phyloP scores from a whole-genome alignment of 768 basidiomycete species.

The Boletus tylopilopsis region DNA sequence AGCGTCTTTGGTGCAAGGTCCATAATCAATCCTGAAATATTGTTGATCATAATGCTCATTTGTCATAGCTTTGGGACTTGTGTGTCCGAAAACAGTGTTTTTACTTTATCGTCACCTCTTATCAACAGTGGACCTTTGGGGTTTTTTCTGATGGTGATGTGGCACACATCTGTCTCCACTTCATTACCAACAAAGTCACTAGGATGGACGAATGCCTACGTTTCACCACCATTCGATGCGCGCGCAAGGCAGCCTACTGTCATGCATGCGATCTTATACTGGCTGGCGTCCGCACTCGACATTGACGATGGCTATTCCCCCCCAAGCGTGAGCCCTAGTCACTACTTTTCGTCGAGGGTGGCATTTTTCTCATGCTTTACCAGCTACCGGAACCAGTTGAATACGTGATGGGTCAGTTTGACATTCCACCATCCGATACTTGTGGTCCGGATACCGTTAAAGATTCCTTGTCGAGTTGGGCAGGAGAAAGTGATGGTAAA shows the following conservation, averaged over 20 bases:
- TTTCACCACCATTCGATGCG: conserved; percentile 43
- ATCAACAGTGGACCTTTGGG: conserved; percentile 60
- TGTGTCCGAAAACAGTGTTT: conserved; percentile 46
- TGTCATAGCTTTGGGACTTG: conserved; percentile 44
- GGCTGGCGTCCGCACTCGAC: conserved; percentile 50
- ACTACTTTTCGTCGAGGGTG: neutral
- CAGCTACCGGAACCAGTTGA: conserved; percentile 31
- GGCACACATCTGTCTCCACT: neutral
- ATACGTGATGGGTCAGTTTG: conserved; percentile 30
- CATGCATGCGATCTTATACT: conserved; percentile 50
- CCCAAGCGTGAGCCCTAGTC: conserved; percentile 20
- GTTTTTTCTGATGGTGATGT: conserved; percentile 51
- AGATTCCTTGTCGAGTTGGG: conserved; percentile 32
- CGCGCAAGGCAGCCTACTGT: conserved; percentile 45
- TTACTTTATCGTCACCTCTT: conserved; percentile 59
- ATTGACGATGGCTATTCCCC: conserved; percentile 29
- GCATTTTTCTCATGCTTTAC: neutral
- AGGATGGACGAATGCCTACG: conserved; percentile 56
- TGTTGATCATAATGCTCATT: conserved; percentile 7
- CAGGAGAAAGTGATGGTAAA: conserved; percentile 27
- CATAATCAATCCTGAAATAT: neutral
- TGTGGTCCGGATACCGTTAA: conserved; percentile 14
- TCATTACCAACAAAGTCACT: neutral
- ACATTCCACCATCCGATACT: conserved; percentile 20
- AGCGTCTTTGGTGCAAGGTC: conserved; percentile 64